A percentile compares a stretch with the other conserved stretches of the same genome.
Evolutionary conservation across 2,329 filamentous ascomycete species (phyloP).

Genomic region (Neofusicoccum umdonicola): DNA sequence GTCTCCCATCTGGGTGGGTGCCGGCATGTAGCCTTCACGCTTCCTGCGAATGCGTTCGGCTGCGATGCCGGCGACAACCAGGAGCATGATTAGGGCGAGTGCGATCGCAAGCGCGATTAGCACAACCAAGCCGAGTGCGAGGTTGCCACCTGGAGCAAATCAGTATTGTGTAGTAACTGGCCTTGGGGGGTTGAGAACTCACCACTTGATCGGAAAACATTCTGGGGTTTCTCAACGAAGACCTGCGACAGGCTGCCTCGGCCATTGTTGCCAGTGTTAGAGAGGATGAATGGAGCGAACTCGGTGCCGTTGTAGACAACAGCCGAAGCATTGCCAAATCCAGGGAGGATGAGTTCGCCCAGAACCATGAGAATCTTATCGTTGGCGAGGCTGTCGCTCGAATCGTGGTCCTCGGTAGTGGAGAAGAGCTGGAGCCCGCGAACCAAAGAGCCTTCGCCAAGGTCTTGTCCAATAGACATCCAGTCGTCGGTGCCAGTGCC

Average conservation of each 20-base stretch:
- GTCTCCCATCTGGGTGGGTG: conserved; percentile 57
- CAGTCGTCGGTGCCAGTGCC: conserved; percentile 76
- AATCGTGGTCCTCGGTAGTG: conserved; percentile 65
- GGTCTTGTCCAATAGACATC: conserved; percentile 60
- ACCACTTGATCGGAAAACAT: conserved; percentile 68
- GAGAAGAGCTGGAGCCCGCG: conserved; percentile 79
- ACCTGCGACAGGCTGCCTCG: conserved; percentile 75
- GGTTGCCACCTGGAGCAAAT: not conserved
- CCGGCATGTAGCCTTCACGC: conserved; percentile 77
- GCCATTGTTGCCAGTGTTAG: conserved; percentile 58
- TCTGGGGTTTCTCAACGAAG: conserved; percentile 74
- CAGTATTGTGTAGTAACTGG: not conserved
- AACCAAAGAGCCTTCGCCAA: conserved; percentile 67
- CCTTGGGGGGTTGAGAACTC: conserved; percentile 38
- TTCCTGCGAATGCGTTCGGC: conserved; percentile 74
- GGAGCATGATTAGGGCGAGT: conserved; percentile 71
- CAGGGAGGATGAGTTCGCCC: conserved; percentile 73
- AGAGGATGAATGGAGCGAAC: conserved; percentile 76
- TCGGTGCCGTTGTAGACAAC: conserved; percentile 82
- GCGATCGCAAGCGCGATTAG: conserved; percentile 78
- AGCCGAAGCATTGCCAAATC: conserved; percentile 78
- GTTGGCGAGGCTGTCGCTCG: conserved; percentile 61
- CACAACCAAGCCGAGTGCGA: conserved; percentile 74
- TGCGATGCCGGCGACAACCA: conserved; percentile 72
- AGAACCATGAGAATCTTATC: conserved; percentile 76